These are phyloP conservation scores for Paracoccidioides lutzii DNA, from an alignment of 2,329 filamentous ascomycete genomes.

Conservation along the genomic window DNA sequence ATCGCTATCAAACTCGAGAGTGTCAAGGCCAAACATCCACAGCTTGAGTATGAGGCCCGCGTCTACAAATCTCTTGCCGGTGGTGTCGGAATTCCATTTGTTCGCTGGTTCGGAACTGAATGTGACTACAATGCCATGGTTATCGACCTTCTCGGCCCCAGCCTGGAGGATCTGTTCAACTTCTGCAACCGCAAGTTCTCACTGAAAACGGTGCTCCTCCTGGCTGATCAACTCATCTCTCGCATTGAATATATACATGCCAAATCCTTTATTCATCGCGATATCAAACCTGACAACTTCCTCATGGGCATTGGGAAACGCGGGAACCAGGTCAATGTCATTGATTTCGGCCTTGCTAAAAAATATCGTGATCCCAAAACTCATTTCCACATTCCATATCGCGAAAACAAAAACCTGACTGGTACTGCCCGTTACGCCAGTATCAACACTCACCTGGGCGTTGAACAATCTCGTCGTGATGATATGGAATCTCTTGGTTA, in stretches of 20 bases:
- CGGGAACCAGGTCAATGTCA: slow-evolving; percentile 98
- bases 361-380: slow-evolving; percentile 99
- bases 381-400: slow-evolving; percentile 98
- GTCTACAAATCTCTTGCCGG: slow-evolving; percentile 80
- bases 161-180: slow-evolving; percentile 97
- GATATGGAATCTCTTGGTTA: slow-evolving; percentile 99
- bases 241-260: slow-evolving; percentile 99
- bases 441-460: slow-evolving; percentile 97
- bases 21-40: slow-evolving; percentile 98
- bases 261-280: slow-evolving; percentile 98
- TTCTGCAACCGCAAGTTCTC: slow-evolving; percentile 99
- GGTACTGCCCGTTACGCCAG: slow-evolving; percentile 96
- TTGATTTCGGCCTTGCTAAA: slow-evolving; percentile 98
- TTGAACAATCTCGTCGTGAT: slow-evolving; percentile 97
- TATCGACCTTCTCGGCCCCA: slow-evolving; percentile 87
- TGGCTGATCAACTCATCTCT: slow-evolving; percentile 96
- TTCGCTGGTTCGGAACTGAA: slow-evolving; percentile 98
- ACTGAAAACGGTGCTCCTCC: slow-evolving; percentile 88
- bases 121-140: slow-evolving; percentile 99
- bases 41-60: slow-evolving; percentile 95
- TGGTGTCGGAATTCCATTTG: slow-evolving; percentile 94
- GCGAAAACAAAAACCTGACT: slow-evolving; percentile 99
- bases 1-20: slow-evolving; percentile 99
- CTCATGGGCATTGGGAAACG: slow-evolving; percentile 98
- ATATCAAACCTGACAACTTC: slow-evolving; percentile 99